These are phyloP conservation scores for Letharia lupina DNA, from an alignment of 495 filamentous ascomycete genomes.

Conservation along the genomic window DNA sequence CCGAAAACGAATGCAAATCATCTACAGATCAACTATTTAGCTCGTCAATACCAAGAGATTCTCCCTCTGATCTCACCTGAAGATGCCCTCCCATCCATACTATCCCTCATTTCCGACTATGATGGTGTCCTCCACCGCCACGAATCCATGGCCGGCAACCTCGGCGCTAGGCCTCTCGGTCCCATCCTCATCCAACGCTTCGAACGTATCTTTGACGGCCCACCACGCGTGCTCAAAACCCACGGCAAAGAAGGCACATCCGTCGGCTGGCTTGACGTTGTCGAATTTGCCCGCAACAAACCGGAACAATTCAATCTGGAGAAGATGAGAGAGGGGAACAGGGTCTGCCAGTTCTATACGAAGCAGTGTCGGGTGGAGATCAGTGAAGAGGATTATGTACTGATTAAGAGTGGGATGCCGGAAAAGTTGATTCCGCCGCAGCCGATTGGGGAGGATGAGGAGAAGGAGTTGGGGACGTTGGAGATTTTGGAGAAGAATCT, in stretches of 20 bases:
- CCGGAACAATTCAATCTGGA: conserved; percentile 71
- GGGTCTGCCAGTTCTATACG: conserved; percentile 70
- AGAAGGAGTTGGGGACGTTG: conserved; percentile 72
- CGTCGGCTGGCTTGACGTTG: conserved; percentile 75
- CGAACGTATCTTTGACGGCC: conserved; percentile 75
- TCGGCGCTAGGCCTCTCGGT: conserved; percentile 74
- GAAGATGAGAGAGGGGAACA: conserved; percentile 55
- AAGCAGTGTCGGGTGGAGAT: conserved; percentile 79
- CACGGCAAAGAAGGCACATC: conserved; percentile 54
- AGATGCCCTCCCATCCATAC: conserved; percentile 51
- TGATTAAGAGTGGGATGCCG: conserved; percentile 72
- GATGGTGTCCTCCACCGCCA: conserved; percentile 75
- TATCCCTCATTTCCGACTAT: conserved; percentile 67
- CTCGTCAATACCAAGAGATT: conserved; percentile 52
- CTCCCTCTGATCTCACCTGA: conserved; percentile 53
- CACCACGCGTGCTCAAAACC: conserved; percentile 58
- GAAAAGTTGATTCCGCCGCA: conserved; percentile 78
- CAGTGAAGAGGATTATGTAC: conserved; percentile 73
- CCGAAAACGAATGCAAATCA: conserved; percentile 49
- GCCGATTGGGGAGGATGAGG: conserved; percentile 77
- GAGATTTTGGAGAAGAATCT: conserved; percentile 75
- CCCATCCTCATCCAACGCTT: conserved; percentile 78
- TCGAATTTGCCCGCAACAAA: conserved; percentile 73
- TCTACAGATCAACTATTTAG: conserved; percentile 77
- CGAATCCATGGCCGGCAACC: conserved; percentile 75